phyloP scores from a whole-genome alignment of 805 yeast species.

The Isabelozyma gotoi region DNA sequence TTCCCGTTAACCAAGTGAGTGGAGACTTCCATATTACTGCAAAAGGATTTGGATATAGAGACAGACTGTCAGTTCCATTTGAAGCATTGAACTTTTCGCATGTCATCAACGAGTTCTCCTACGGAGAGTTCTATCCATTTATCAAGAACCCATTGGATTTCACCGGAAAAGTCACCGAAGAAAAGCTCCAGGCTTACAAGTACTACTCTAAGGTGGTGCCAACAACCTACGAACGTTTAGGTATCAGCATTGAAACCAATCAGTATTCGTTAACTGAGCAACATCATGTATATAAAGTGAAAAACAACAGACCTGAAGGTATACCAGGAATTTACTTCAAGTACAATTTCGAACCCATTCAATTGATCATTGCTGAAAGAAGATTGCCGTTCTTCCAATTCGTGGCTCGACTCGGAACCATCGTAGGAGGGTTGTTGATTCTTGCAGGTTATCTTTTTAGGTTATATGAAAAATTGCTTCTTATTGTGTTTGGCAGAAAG shows the following conservation, averaged over 20 bases:
- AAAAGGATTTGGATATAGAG: constrained; percentile 63
- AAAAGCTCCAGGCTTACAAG: constrained; percentile 50
- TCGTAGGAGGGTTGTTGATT: constrained; percentile 78
- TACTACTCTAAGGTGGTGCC: constrained; percentile 84
- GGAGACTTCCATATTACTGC: constrained; percentile 88
- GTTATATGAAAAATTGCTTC: constrained; percentile 52
- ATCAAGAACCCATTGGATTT: constrained; percentile 85
- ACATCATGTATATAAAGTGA: constrained; percentile 23
- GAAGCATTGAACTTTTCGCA: constrained; percentile 77
- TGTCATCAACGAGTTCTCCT: constrained; percentile 81
- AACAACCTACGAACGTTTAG: constrained; percentile 69
- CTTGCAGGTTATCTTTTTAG: constrained; percentile 66
- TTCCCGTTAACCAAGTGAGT: constrained; percentile 80
- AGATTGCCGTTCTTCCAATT: constrained; percentile 79
- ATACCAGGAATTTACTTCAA: constrained; percentile 80
- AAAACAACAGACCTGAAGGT: constrained; percentile 18
- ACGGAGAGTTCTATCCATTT: constrained; percentile 86
- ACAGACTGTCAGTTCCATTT: constrained; percentile 44
- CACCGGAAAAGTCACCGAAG: constrained; percentile 57
- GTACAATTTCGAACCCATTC: constrained; percentile 87
- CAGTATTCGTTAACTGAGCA: constrained; percentile 76
- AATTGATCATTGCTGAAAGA: constrained; percentile 64
- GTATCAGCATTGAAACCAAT: constrained; percentile 72
- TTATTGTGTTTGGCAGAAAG: constrained; percentile 58
- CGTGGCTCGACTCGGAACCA: constrained; percentile 73